A percentile compares a stretch with the other conserved stretches of the same genome.
Conservation (phyloP, 75 land plant genomes). For the Cunninghamia lanceolata region DNA sequence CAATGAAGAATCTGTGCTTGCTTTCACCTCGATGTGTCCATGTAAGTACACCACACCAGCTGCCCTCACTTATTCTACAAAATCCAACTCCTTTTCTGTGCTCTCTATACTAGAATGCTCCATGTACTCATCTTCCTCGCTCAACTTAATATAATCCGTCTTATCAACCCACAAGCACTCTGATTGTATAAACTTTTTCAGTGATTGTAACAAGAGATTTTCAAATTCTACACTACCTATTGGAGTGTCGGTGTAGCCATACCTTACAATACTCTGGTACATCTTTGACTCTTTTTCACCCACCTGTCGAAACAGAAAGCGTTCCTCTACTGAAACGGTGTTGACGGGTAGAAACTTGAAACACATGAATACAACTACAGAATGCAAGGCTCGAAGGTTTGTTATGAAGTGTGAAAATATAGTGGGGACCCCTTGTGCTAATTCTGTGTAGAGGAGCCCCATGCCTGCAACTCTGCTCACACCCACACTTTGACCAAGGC, state of each 20-base stretch:
- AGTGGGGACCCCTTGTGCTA: constrained; percentile 64
- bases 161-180: background rate
- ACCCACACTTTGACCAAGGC: constrained; percentile 19
- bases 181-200: constrained; percentile 33
- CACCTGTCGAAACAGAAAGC: constrained; percentile 51
- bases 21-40: constrained; percentile 52
- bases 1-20: constrained; percentile 22
- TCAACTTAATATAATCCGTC: background rate
- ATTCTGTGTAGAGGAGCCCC: constrained; percentile 63
- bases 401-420: constrained; percentile 53
- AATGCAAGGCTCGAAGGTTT: constrained; percentile 57
- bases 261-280: constrained; percentile 59
- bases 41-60: constrained; percentile 27
- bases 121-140: background rate
- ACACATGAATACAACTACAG: constrained; percentile 55
- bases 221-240: constrained; percentile 39
- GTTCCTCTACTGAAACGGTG: constrained; percentile 38
- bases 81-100: background rate
- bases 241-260: constrained; percentile 51
- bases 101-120: background rate
- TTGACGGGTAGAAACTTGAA: constrained; percentile 58
- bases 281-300: constrained; percentile 39
- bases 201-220: constrained; percentile 24
- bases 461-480: constrained; percentile 46
- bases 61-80: background rate